Percentiles rank a stretch among this genome's conserved stretches.
phyloP scores from a whole-genome alignment of 2,329 filamentous ascomycete species.

The Calonectria fujianensis region DNA sequence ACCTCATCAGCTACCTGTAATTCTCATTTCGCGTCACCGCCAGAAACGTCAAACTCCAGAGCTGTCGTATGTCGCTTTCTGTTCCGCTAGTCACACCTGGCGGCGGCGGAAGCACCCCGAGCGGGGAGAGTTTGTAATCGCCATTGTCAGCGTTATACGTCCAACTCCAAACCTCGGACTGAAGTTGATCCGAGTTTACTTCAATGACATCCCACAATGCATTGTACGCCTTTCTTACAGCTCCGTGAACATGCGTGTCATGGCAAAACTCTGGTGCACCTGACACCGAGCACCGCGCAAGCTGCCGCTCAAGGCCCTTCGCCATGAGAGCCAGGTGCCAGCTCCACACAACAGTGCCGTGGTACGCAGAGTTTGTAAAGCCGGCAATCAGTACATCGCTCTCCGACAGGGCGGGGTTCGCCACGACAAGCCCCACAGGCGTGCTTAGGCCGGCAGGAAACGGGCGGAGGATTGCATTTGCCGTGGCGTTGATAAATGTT shows the following conservation, averaged over 20 bases:
- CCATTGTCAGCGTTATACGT: conserved; percentile 61
- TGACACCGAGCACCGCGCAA: conserved; percentile 67
- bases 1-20: background rate
- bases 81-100: conserved; percentile 41
- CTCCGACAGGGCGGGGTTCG: conserved; percentile 75
- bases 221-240: conserved; percentile 72
- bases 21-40: conserved; percentile 42
- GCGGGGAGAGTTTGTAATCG: conserved; percentile 47
- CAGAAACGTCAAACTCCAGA: conserved; percentile 49
- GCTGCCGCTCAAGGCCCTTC: conserved; percentile 74
- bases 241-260: conserved; percentile 65
- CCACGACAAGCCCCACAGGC: conserved; percentile 73
- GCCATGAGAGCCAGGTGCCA: conserved; percentile 81
- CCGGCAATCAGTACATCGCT: conserved; percentile 67
- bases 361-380: conserved; percentile 74
- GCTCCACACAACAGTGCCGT: conserved; percentile 79
- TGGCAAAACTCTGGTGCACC: conserved; percentile 69
- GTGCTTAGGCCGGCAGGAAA: conserved; percentile 77
- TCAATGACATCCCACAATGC: conserved; percentile 77
- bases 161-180: conserved; percentile 79
- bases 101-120: conserved; percentile 48
- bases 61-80: conserved; percentile 47
- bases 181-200: conserved; percentile 69
- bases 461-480: conserved; percentile 73
- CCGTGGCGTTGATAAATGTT: conserved; percentile 73